Evolutionary conservation across 805 yeast species (phyloP), one percentile per base, ranked within the genome.

Genomic region (Ogataea zsoltii): DNA sequence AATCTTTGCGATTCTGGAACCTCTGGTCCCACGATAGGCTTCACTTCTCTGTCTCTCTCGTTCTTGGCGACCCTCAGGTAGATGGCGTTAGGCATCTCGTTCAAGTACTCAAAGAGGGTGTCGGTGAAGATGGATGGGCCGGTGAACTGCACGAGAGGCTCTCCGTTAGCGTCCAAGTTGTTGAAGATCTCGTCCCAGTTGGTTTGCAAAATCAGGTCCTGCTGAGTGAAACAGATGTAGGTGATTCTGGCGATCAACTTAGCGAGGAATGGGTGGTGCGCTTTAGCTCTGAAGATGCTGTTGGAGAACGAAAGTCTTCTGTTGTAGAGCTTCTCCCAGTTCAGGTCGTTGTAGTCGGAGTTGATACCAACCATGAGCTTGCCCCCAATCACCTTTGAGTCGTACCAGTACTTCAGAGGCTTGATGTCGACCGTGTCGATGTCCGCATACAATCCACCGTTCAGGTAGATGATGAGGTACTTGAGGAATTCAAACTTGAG

Each of bases 391-490:
- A 45, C 49, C 49, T 49, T 56, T 10, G 67, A 58, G 30, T 55
- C 48, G 41, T 56, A 55, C 69, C 61, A 57, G 45, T 48, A 51
- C 38, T 47, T 49, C 18, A 57, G 35, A 3, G 80, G 80, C 49
- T 70, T 78, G 49, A 72, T 66, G 7, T 79, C 73, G 46, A 62
- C 64, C 0, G 83, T 77, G 57, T 79, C 83, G 28, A 77, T 75
- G 53, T 79, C 84, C 4, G 80, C 71, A 52, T 77, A 79, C 7
- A 74, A 72, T 7, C 84, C 84, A 35, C 84, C 84, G 29, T 65
- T 58, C 10, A 80, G 72, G 48, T 57, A 76, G 11, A 77, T 52
- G 14, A 76, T 66, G 46, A 77, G 65, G 53, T 79, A 79, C 43
- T 80, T 65, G 60, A 78, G 71, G 51, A 78, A 77, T 57, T 79